Base-by-base conservation (phyloP, 129 eudicot species). In the Dittrichia graveolens region DNA sequence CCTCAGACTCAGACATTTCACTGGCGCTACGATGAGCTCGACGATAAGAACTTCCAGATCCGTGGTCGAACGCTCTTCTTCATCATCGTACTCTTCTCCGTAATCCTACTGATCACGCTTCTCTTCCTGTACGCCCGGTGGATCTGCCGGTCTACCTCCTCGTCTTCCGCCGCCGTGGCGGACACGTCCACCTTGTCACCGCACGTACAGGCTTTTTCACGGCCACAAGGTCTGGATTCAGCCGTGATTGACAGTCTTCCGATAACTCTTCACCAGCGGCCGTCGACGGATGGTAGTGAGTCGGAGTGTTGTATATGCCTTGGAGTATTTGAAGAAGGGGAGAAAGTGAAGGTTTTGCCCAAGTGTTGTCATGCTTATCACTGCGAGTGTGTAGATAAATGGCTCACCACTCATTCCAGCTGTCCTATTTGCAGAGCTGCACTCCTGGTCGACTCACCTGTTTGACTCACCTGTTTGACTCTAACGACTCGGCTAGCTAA, bases 341-440 rank as follows among this genome's bases (percentile, higher is more conserved):
- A 89, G 11, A 87, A 83, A 71, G 92, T 93, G 43, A 93, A 89
- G 55, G 84, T 89, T 46, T 67, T 93, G 85, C 95, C 92, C 2
- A 35, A 62, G n/a, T 93, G 98, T 58, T n/a, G 47, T 19, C 98
- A 93, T 78, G 78, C 75, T 45, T 93, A 85, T 78, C 98, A 93
- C 73, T 89, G 88, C 3, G 95, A 82, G 79, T 93, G 98, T 73
- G 89, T 93, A 4, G 98, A 93, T 50, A 81, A 69, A 79, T 93
- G 98, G 98, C 86, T 93, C 12, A 49, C 60, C 3, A 72, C 81
- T 78, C 92, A 84, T 19, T 82, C 96, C 6, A 89, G 82, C 34
- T 93, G 98, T 77, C 98, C 98, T 16, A 86, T 93, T 53, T 93
- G 98, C 58, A 80, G 98, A 41, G 85, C 86, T 61, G 57, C 85